phyloP scores from a whole-genome alignment of 75 land plant genomes.

The Isoetes taiwanensis region DNA sequence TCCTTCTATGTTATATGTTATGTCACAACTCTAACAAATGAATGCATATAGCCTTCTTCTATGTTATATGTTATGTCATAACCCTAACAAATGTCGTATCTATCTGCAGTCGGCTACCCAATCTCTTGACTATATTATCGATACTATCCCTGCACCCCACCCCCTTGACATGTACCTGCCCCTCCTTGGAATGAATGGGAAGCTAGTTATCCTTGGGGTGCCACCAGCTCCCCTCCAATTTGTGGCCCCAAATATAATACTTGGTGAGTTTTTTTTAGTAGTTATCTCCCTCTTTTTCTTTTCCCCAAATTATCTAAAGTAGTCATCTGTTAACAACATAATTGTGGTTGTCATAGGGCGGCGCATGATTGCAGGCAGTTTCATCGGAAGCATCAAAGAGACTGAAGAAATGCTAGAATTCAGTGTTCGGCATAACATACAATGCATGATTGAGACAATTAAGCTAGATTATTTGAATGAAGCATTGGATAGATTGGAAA shows the following conservation, averaged over 20 bases:
- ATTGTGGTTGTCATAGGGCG: conserved; percentile 23
- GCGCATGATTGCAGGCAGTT: conserved; percentile 48
- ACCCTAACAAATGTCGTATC: background rate
- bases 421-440: conserved; percentile 38
- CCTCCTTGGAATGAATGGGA: conserved; percentile 51
- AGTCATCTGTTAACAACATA: background rate
- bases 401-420: conserved; percentile 54
- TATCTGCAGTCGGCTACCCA: conserved; percentile 30
- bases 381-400: conserved; percentile 61
- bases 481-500: conserved; percentile 58
- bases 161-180: conserved; percentile 52
- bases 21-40: background rate
- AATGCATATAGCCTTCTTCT: background rate
- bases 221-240: conserved; percentile 46
- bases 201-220: conserved; percentile 51
- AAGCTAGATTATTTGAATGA: conserved; percentile 47
- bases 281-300: background rate
- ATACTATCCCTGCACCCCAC: conserved; percentile 56
- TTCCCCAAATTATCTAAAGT: background rate
- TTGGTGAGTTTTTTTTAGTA: conserved; percentile 24
- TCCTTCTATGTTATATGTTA: background rate
- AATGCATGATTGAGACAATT: conserved; percentile 53
- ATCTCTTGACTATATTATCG: conserved; percentile 57
- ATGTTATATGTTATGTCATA: background rate
- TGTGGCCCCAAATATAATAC: conserved; percentile 40